These are phyloP conservation scores for Hirsutella rhossiliensis DNA, from an alignment of 2,329 filamentous ascomycete genomes.

Conservation along the genomic window DNA sequence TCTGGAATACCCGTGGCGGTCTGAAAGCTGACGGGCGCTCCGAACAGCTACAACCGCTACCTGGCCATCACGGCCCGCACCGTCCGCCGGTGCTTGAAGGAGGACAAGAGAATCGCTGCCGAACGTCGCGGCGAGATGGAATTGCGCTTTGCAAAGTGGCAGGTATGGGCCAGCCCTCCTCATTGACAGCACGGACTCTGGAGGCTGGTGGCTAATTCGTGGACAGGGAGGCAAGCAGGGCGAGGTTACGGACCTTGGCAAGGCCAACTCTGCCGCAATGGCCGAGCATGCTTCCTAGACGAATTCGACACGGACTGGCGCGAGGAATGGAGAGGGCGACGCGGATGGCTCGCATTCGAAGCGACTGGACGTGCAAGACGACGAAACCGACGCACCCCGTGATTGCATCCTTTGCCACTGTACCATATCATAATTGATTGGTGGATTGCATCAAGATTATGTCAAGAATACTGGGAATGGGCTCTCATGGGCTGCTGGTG, in stretches of 20 bases:
- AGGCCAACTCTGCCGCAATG: slow-evolving; percentile 35
- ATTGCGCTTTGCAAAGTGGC: slow-evolving; percentile 86
- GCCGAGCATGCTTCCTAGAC: slow-evolving; percentile 22
- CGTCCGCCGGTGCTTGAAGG: slow-evolving; percentile 94
- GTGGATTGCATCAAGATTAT: slow-evolving; percentile 17
- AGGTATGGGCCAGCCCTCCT: slow-evolving; percentile 42
- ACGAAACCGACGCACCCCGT: slow-evolving; percentile 10
- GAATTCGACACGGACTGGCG: not conserved
- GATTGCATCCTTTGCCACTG: slow-evolving; percentile 15
- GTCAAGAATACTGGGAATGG: slow-evolving; percentile 1
- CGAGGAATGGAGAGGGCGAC: slow-evolving; percentile 2
- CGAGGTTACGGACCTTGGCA: slow-evolving; percentile 61
- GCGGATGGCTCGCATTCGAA: not conserved
- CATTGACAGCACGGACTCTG: not conserved
- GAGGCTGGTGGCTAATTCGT: slow-evolving; percentile 21
- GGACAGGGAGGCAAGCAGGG: slow-evolving; percentile 90
- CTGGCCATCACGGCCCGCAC: slow-evolving; percentile 87
- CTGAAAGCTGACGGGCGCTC: slow-evolving; percentile 19
- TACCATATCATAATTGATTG: slow-evolving; percentile 19
- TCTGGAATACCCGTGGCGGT: not conserved
- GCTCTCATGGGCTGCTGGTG: not conserved
- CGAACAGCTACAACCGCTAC: slow-evolving; percentile 95
- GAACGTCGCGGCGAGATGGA: slow-evolving; percentile 88
- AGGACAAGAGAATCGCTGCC: slow-evolving; percentile 74
- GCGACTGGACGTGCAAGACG: slow-evolving; percentile 2